Evolutionary conservation across 2,329 filamentous ascomycete genomes (phyloP).

Genomic region (Aquanectria penicillioides): DNA sequence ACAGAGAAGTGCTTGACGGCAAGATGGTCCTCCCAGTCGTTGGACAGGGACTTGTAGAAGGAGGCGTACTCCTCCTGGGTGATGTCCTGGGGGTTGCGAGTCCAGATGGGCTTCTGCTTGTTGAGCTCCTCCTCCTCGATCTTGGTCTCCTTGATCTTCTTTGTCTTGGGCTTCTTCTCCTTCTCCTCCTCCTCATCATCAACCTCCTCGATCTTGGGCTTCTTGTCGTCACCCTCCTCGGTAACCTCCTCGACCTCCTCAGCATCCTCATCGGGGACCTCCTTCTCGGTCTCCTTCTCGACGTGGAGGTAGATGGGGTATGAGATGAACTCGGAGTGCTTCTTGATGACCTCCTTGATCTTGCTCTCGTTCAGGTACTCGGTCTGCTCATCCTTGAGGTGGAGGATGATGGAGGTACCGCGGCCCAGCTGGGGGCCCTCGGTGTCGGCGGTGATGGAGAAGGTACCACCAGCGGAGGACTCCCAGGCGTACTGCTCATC

Average conservation of each 20-base stretch:
- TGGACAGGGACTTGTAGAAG: slow-evolving; percentile 99
- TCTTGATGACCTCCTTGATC: slow-evolving; percentile 99
- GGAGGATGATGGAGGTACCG: slow-evolving; percentile 97
- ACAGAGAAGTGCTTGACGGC: slow-evolving; percentile 99
- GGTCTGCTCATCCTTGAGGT: slow-evolving; percentile 98
- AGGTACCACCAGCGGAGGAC: slow-evolving; percentile 96
- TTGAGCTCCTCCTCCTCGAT: slow-evolving; percentile 99
- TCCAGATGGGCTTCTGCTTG: slow-evolving; percentile 99
- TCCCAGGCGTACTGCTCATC: slow-evolving; percentile 99
- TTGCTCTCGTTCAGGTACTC: slow-evolving; percentile 99
- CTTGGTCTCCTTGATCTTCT: slow-evolving; percentile 99
- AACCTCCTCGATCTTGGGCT: slow-evolving; percentile 94
- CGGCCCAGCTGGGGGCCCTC: slow-evolving; percentile 92
- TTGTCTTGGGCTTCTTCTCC: slow-evolving; percentile 96
- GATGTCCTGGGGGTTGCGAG: slow-evolving; percentile 96
- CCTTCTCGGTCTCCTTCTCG: slow-evolving; percentile 98
- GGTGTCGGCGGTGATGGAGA: slow-evolving; percentile 90
- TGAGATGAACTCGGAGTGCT: slow-evolving; percentile 99
- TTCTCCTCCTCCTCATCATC: slow-evolving; percentile 85
- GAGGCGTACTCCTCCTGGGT: slow-evolving; percentile 95
- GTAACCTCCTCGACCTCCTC: slow-evolving; percentile 71
- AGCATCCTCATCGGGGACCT: slow-evolving; percentile 95
- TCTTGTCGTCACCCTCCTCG: slow-evolving; percentile 84
- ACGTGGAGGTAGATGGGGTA: slow-evolving; percentile 99
- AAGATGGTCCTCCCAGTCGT: slow-evolving; percentile 99